Percentiles rank a stretch among this genome's conserved stretches.
Conservation (phyloP, 495 filamentous ascomycete species). For the Neurospora sp. region DNA sequence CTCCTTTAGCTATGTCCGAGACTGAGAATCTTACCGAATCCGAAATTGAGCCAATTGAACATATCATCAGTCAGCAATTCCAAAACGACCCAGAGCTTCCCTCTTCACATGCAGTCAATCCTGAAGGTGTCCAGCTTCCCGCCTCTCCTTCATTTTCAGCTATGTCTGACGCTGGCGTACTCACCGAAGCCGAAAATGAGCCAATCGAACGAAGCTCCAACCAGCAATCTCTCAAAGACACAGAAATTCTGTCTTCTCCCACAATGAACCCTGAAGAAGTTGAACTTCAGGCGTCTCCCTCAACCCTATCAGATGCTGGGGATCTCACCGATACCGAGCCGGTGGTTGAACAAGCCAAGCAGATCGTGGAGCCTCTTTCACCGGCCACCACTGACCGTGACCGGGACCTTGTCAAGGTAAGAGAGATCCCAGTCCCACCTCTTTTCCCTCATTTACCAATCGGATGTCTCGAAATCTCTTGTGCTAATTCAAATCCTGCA, state of each 20-base stretch:
- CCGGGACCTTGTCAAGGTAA: neutral
- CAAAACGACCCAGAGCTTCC: neutral
- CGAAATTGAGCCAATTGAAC: neutral
- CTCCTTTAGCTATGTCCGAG: too few relatives aligned
- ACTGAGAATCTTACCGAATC: neutral
- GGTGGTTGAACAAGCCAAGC: neutral
- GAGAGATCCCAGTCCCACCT: neutral
- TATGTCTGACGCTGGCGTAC: neutral
- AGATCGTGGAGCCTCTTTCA: neutral
- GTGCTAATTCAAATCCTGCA: neutral
- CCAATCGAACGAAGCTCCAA: neutral
- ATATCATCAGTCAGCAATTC: neutral
- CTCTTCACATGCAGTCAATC: neutral
- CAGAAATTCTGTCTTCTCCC: neutral
- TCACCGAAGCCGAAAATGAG: neutral
- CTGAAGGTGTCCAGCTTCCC: neutral
- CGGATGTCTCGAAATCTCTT: neutral
- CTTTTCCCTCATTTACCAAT: neutral
- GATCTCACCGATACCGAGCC: neutral
- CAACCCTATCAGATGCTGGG: neutral
- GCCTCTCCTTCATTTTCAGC: neutral
- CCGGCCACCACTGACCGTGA: neutral
- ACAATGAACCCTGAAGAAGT: neutral
- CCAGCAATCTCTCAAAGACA: neutral
- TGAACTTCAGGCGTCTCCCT: neutral